Evolutionary conservation across 352 stramenopile genomes (phyloP), one percentile per base, ranked within the genome.

Genomic region (Phytophthora pinifolia): DNA sequence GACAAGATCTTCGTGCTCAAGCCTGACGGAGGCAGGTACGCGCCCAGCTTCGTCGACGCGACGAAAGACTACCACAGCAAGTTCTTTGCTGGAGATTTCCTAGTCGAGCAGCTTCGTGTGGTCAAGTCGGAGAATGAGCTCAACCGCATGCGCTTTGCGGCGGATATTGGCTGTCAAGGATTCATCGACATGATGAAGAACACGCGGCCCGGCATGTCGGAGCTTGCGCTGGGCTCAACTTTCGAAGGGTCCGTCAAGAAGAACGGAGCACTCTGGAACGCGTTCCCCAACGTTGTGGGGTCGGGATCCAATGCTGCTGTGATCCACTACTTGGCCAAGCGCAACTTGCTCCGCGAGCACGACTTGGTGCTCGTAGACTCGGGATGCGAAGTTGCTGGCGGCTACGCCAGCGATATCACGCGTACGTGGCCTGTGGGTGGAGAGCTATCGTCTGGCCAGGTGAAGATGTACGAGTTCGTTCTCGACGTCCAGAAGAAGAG

Each of bases 281-380:
- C 83, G 42, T 94, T 94, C 56, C 83, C 83, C 33, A 89, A 85
- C 30, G 83, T 94, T n/a, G 83, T 94, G 13, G 83, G 81, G 6
- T 71, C 77, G 1, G 83, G 83, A 20, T 54, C 77, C 2, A 94
- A 94, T 53, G 83, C 79, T n/a, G 81, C 83, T 2, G 76, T 94
- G 22, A 89, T 94, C 48, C 83, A 94, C 59, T 94, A 94, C 52
- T 57, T 94, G 9, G 60, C 79, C 3, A 94, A 94, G 62, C 77
- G 83, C 25, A 71, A 76, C 31, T 43, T 90, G 41, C 55, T 94
- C 0, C 42, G 65, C 2, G 32, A 71, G 8, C 50, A 86, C 30
- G 83, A 94, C n/a, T 70, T 94, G 30, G 83, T 94, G 62, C 68
- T 94, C n/a, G 82, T 94, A 27, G 83, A 94, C 51, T 86, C 83